Percentiles rank a stretch among this genome's conserved stretches.
Conservation (phyloP, 140 eudicot genomes). For the Bidens hawaiensis region DNA sequence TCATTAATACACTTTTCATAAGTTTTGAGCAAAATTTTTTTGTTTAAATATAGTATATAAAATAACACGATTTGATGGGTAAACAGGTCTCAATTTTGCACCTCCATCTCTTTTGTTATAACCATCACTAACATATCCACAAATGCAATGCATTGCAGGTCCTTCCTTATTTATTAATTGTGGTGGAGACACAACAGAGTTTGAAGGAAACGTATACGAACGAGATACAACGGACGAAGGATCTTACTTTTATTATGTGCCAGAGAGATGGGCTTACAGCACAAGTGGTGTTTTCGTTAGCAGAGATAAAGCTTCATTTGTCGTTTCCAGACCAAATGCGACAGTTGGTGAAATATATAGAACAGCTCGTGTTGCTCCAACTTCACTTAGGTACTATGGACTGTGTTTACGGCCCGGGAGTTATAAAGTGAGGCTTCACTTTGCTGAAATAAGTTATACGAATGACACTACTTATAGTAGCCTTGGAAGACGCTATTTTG, state of each 20-base stretch:
- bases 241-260: slow-evolving; percentile 37
- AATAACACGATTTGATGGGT: too few species aligned
- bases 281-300: slow-evolving; percentile 55
- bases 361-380: slow-evolving; percentile 72
- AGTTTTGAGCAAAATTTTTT: too few species aligned
- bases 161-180: slow-evolving; percentile 64
- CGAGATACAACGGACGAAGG: slow-evolving; percentile 36
- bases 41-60: too few species aligned
- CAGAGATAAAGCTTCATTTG: slow-evolving; percentile 21
- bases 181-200: slow-evolving; percentile 45
- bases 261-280: slow-evolving; percentile 71
- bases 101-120: too few species aligned
- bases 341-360: slow-evolving; percentile 31
- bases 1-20: too few species aligned
- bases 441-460: too few species aligned
- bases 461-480: too few species aligned
- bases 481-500: too few species aligned
- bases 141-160: slow-evolving; percentile 34
- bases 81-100: too few species aligned
- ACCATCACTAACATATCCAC: too few species aligned
- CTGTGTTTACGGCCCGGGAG: slow-evolving; percentile 65
- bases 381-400: slow-evolving; percentile 71
- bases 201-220: slow-evolving; percentile 52
- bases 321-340: slow-evolving; percentile 12
- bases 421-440: slow-evolving; percentile 79